Base-by-base conservation (phyloP, 768 basidiomycete genomes). In the Pleurotus tuoliensis region DNA sequence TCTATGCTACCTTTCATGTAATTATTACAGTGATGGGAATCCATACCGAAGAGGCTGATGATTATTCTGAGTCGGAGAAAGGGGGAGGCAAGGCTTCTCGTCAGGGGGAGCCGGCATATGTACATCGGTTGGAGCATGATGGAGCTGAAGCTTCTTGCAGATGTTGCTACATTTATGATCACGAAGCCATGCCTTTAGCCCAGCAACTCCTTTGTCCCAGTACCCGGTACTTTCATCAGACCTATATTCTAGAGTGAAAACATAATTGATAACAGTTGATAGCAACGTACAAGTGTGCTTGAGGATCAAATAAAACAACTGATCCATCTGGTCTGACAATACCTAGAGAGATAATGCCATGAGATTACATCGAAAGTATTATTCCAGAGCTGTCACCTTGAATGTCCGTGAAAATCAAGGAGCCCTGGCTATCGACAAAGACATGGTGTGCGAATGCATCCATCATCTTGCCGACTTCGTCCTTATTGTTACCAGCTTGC, bases 371-470 rank as follows among this genome's bases (percentile, higher is more conserved):
- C n/a, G n/a, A n/a, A n/a, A 15, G 18, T 6, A 30, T 15, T 34
- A 13, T 4, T 12, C 4, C 22, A 4, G 24, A 53, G 34, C 8
- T 8, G 6, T 13, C 8, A 22, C 66, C 66, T 65, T 67, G 66
- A 9, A 67, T 25, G 54, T 67, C 59, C 15, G 51, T 57, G 5
- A 66, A 39, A 12, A 67, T 20, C 7, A 59, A 18, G 7, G 38
- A 27, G 8, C 59, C 16, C 13, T 46, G 22, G 12, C 49, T 60
- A 45, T 67, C 59, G n/a, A 61, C 49, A 27, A 61, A 25, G 11
- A 57, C 51, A 55, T 67, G 62, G 39, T 67, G 66, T 3, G 59
- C 59, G 59, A 59, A 67, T 6, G 66, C 66, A 62, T 67, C 58
- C 5, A 65, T 44, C 5, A 56, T 58, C 25, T 57, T 34, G 3